Evolutionary conservation across 371 early-diverging fungal species (phyloP).

Genomic region (Mucor plumbeus): DNA sequence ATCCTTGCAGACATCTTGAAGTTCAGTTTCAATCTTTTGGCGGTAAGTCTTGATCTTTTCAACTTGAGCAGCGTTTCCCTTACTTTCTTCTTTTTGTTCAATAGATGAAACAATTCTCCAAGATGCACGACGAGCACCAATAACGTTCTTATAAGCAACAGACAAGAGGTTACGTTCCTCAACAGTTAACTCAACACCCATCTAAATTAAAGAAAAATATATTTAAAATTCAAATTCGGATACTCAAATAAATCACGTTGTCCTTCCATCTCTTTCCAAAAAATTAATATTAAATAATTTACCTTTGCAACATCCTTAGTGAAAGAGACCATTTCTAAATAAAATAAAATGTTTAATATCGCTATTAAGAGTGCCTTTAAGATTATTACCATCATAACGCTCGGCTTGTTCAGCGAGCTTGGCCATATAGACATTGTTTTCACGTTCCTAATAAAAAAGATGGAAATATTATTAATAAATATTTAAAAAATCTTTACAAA

Average conservation of each 20-base stretch:
- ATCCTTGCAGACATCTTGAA: constrained; percentile 94
- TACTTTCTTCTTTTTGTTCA: constrained; percentile 96
- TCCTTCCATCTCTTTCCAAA: constrained; percentile 8
- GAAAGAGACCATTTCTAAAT: constrained; percentile 91
- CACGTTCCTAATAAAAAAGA: constrained; percentile 44
- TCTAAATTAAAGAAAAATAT: constrained; percentile 23
- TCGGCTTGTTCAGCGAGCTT: constrained; percentile 99
- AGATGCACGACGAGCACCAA: constrained; percentile 98
- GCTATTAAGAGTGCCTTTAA: not conserved
- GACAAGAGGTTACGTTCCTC: constrained; percentile 99
- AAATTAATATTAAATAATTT: constrained; percentile 13
- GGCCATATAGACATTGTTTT: constrained; percentile 84
- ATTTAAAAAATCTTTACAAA: not conserved
- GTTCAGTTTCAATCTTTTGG: constrained; percentile 91
- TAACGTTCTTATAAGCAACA: constrained; percentile 99
- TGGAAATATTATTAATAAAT: not conserved
- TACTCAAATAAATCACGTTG: not conserved
- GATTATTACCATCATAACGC: constrained; percentile 83
- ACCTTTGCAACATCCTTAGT: constrained; percentile 87
- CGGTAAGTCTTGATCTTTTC: constrained; percentile 92
- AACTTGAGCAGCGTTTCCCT: constrained; percentile 86
- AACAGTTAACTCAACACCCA: constrained; percentile 83
- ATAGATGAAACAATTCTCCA: constrained; percentile 99
- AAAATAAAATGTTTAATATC: not conserved
- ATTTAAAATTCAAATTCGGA: constrained; percentile 9